These are phyloP conservation scores for Madurella fahalii DNA, from an alignment of 2,329 filamentous ascomycete species.

Conservation along the genomic window DNA sequence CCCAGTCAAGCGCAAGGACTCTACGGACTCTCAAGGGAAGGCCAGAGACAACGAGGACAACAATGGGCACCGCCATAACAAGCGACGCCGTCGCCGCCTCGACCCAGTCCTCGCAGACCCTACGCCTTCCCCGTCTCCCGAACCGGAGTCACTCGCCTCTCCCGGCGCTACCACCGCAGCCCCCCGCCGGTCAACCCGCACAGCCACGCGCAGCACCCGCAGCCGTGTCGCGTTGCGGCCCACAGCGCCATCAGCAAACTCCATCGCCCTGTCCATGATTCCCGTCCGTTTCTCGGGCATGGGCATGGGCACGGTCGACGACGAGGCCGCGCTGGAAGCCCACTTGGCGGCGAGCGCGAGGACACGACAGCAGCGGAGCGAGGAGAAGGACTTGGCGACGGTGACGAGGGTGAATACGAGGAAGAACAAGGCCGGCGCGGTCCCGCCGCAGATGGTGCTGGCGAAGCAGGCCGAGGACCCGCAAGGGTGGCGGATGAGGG, in stretches of 20 bases:
- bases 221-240: conserved; percentile 25
- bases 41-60: not conserved
- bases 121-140: not conserved
- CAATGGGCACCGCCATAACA: conserved; percentile 22
- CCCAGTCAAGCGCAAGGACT: conserved; percentile 21
- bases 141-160: not conserved
- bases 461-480: conserved; percentile 29
- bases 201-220: conserved; percentile 21
- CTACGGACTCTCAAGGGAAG: not conserved
- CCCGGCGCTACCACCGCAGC: not conserved
- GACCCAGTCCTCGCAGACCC: conserved; percentile 27
- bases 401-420: conserved; percentile 42
- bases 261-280: conserved; percentile 29
- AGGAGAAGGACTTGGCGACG: conserved; percentile 40
- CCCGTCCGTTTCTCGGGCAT: conserved; percentile 32
- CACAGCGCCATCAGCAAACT: conserved; percentile 26
- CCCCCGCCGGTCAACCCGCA: conserved; percentile 27
- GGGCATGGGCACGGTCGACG: conserved; percentile 24
- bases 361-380: conserved; percentile 27
- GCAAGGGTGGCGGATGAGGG: conserved; percentile 22
- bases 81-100: conserved; percentile 30
- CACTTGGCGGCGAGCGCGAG: conserved; percentile 8
- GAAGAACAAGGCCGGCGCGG: conserved; percentile 40
- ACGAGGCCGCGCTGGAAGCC: conserved; percentile 13
- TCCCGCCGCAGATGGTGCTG: conserved; percentile 32